Base-by-base conservation (phyloP, 805 yeast species). In the Candida suzukii region DNA sequence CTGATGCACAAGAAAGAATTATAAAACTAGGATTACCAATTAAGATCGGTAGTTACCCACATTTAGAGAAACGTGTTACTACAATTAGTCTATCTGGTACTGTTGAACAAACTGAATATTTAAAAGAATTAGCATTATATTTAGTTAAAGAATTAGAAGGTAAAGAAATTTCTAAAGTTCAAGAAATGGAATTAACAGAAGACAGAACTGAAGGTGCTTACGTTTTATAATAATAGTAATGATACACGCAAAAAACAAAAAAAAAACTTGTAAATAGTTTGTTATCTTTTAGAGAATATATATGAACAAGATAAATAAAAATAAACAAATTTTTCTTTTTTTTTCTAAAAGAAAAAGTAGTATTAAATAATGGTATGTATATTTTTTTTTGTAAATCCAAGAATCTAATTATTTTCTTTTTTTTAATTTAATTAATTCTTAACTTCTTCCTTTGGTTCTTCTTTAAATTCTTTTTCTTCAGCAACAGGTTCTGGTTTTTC, bases 31-130 rank as follows among this genome's bases (percentile, higher is more conserved):
- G 59, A n/a, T 24, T 44, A n/a, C 41, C 38, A 9, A 69, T 87
- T 39, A 88, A 87, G 54, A 70, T 88, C 37, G 96, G 96, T 3
- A 80, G 90, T 27, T 88, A 88, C 56, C 96, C 96, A 1, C 96
- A 88, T 58, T 71, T 75, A 62, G 70, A 71, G 14, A 71, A 76
- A 60, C 70, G 74, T 1, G 63, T 76, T 41, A 82, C 76, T 49
- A 86, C 95, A 0, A 76, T 88, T 17, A 83, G 95, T 50, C 71
- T 88, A 16, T 68, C 85, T 30, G 95, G 95, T 1, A 73, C 75
- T 17, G 56, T 51, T 18, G 59, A 61, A 11, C 61, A 68, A 16
- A 47, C 50, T 2, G 57, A 54, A 0, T 58, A 53, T 35, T 60
- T 85, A 48, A 54, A 70, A 25, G 48, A 52, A 2, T 52, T 82